Evolutionary conservation across 345 rosid genomes (phyloP).

Genomic region (Kandelia obovata): DNA sequence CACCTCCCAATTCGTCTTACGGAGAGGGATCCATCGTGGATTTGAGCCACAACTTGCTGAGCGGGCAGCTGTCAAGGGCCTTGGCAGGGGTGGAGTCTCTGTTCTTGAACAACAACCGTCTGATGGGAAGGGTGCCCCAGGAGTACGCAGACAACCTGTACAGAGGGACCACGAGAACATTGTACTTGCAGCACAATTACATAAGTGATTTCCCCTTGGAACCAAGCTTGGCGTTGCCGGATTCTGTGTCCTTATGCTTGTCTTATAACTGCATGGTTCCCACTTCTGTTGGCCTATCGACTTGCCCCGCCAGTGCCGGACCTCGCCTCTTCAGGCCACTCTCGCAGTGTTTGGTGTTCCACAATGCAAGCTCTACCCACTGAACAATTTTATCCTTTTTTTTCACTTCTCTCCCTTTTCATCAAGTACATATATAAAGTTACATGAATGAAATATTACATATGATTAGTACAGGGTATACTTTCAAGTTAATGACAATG

Average conservation of each 20-base stretch:
- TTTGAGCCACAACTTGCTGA: slow-evolving; percentile 65
- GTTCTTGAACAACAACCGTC: slow-evolving; percentile 67
- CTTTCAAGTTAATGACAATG: too few species aligned
- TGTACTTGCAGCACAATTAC: slow-evolving; percentile 78
- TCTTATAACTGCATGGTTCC: slow-evolving; percentile 78
- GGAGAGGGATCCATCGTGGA: slow-evolving; percentile 61
- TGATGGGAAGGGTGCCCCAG: slow-evolving; percentile 56
- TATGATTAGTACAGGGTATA: too few species aligned
- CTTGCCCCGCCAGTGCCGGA: slow-evolving; percentile 62
- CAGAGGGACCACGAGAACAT: slow-evolving; percentile 47
- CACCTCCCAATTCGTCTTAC: slow-evolving; percentile 20
- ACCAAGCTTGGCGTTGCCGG: slow-evolving; percentile 43
- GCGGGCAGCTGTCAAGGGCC: slow-evolving; percentile 45
- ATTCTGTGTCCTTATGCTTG: slow-evolving; percentile 61
- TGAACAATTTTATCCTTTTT: not conserved
- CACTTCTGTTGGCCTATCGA: slow-evolving; percentile 41
- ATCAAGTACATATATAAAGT: too few species aligned
- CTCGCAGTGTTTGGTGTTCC: slow-evolving; percentile 53
- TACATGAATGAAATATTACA: too few species aligned
- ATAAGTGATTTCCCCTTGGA: slow-evolving; percentile 50
- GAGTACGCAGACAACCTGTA: slow-evolving; percentile 48
- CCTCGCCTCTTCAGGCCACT: slow-evolving; percentile 50
- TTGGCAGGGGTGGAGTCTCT: slow-evolving; percentile 62
- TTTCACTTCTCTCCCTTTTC: too few species aligned
- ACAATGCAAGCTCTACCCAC: slow-evolving; percentile 28